Percentiles rank a stretch among this genome's conserved stretches.
Evolutionary conservation across 768 basidiomycete species (phyloP).

Genomic region (Hypholoma sublateritium): DNA sequence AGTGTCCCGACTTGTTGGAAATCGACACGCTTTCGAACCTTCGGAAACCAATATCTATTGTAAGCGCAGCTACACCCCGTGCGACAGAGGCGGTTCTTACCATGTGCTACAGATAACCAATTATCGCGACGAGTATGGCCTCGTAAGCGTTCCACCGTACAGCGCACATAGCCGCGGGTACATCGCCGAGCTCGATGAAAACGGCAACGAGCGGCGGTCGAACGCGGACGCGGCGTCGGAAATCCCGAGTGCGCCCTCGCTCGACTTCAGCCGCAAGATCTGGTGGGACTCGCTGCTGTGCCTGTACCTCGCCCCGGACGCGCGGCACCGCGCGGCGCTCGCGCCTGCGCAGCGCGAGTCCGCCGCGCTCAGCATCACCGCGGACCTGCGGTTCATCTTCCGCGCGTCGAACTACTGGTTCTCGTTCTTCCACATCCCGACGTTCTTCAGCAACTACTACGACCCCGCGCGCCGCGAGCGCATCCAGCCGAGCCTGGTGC

Average conservation of each 20-base stretch:
- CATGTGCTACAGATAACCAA: slow-evolving; percentile 15
- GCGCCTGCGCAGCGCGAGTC: slow-evolving; percentile 44
- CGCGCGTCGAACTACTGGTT: slow-evolving; percentile 68
- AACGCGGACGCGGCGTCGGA: slow-evolving; percentile 16
- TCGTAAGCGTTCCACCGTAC: slow-evolving; percentile 19
- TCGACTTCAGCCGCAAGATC: slow-evolving; percentile 66
- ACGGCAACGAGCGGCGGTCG: slow-evolving; percentile 20
- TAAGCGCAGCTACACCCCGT: slow-evolving; percentile 13
- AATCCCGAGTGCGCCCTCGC: slow-evolving; percentile 57
- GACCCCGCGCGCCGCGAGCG: slow-evolving; percentile 51
- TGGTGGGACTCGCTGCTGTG: slow-evolving; percentile 78
- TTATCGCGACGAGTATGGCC: slow-evolving; percentile 18
- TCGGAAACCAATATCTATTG: slow-evolving; percentile 18
- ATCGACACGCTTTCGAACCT: slow-evolving; percentile 15
- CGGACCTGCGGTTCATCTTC: slow-evolving; percentile 66
- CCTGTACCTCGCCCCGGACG: slow-evolving; percentile 45
- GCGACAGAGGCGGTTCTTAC: slow-evolving; percentile 2
- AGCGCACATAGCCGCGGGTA: slow-evolving; percentile 16
- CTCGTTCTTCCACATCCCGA: slow-evolving; percentile 71
- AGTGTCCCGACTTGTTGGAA: slow-evolving; percentile 24
- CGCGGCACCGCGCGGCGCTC: slow-evolving; percentile 31
- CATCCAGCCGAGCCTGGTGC: slow-evolving; percentile 69
- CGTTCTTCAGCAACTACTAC: slow-evolving; percentile 59
- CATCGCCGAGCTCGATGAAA: slow-evolving; percentile 30
- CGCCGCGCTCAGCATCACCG: slow-evolving; percentile 43